phyloP scores from a whole-genome alignment of 176 grass and related monocot genomes.

The maize (Zea mays) region Zm-B73-REFERENCE-NAM-5.0 NC_050103.1:7794001-7794500 shows the following conservation, averaged over 20 bases:
- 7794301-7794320: background rate
- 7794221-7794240: background rate
- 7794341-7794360: background rate
- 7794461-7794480: too few relatives aligned
- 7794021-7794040: too few relatives aligned
- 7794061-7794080: too few relatives aligned
- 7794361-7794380: conserved; percentile 37
- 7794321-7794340: background rate
- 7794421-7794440: background rate
- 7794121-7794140: too few relatives aligned
- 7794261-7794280: background rate
- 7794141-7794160: background rate
- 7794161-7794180: too few relatives aligned
- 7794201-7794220: too few relatives aligned
- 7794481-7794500: background rate
- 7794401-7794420: conserved; percentile 11
- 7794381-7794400: conserved; percentile 11
- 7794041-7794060: too few relatives aligned
- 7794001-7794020: too few relatives aligned
- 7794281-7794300: too few relatives aligned
- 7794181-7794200: too few relatives aligned
- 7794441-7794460: background rate
- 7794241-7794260: background rate
- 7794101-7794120: too few relatives aligned
- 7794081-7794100: too few relatives aligned